A percentile compares a stretch with the other conserved stretches of the same genome.
phyloP scores from a whole-genome alignment of 78 protist species.

The Guillardia theta region DNA sequence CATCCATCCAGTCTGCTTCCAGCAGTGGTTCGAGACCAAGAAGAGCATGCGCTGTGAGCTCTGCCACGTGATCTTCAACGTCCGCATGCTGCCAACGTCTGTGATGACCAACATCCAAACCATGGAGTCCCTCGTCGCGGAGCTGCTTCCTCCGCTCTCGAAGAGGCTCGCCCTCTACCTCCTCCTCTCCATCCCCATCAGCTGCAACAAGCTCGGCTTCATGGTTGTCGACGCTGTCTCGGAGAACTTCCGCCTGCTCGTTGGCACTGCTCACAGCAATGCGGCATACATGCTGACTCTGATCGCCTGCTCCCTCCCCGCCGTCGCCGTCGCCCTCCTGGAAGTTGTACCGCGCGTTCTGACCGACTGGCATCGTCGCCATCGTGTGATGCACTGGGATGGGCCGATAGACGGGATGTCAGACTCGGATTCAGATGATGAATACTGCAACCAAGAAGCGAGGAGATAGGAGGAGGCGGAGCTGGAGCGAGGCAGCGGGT shows the following conservation, averaged over 20 bases:
- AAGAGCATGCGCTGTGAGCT: neutral
- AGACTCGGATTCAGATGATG: no score
- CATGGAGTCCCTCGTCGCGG: neutral
- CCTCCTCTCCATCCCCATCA: neutral
- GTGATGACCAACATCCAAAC: neutral
- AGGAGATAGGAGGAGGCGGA: no score
- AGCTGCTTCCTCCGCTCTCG: neutral
- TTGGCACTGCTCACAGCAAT: neutral
- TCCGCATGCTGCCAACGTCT: neutral
- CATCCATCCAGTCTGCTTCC: constrained; percentile 29
- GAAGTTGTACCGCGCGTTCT: neutral
- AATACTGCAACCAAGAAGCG: no score
- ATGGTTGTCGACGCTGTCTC: neutral
- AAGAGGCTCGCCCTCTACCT: neutral
- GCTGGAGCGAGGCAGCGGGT: neutral
- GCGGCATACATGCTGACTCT: neutral
- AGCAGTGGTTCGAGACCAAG: constrained; percentile 32
- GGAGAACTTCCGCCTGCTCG: neutral
- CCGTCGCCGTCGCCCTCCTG: neutral
- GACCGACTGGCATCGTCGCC: neutral
- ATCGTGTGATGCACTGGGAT: constrained; percentile 4
- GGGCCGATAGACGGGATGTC: no score
- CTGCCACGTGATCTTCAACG: neutral
- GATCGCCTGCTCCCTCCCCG: neutral
- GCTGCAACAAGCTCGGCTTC: constrained; percentile 3